Evolutionary conservation across 768 basidiomycete species (phyloP).

Genomic region (Xerocomellus intermedius): DNA sequence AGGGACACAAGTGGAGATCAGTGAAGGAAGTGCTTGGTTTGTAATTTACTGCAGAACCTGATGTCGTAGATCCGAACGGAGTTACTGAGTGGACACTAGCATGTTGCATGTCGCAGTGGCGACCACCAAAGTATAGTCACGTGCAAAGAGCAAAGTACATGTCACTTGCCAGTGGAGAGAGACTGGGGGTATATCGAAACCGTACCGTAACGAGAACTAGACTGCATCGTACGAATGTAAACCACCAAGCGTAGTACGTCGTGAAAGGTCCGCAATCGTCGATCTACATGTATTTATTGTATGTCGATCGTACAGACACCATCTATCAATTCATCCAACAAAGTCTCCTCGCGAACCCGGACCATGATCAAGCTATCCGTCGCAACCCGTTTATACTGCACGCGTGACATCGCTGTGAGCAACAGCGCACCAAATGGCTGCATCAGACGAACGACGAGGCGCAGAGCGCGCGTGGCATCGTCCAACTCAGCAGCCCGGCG

Average conservation of each 20-base stretch:
- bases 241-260: too few species aligned
- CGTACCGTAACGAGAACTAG: too few species aligned
- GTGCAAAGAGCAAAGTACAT: too few species aligned
- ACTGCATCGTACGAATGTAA: too few species aligned
- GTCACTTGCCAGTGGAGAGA: too few species aligned
- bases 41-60: constrained; percentile 6
- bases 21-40: constrained; percentile 29
- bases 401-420: neutral
- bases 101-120: too few species aligned
- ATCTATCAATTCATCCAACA: neutral
- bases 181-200: too few species aligned
- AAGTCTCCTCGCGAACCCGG: neutral
- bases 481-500: neutral
- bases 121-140: too few species aligned
- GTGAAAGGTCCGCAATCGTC: neutral
- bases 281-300: too few species aligned
- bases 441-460: neutral
- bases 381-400: neutral
- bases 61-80: too few species aligned
- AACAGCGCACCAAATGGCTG: neutral
- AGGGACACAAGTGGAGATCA: constrained; percentile 33
- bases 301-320: neutral
- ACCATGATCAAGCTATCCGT: neutral
- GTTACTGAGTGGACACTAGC: too few species aligned
- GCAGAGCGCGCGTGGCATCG: neutral